Conservation (phyloP, 495 filamentous ascomycete species). For the Ascodesmis nigricans region DNA sequence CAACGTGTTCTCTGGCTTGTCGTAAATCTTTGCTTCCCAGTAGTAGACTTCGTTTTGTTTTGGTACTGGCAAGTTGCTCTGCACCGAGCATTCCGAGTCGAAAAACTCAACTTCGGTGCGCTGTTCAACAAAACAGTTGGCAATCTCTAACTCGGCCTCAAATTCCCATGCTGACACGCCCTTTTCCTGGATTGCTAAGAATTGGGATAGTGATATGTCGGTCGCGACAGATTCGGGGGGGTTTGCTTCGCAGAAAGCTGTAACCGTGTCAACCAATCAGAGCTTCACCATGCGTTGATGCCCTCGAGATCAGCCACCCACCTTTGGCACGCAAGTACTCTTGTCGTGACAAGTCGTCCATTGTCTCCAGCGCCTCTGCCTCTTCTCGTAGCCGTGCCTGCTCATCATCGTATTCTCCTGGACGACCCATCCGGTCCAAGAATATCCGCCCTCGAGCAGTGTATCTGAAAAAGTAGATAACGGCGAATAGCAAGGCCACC, state of each 20-base stretch:
- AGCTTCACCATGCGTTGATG: no score
- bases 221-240: constrained; percentile 88
- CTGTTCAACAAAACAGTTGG: constrained; percentile 93
- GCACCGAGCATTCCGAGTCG: constrained; percentile 88
- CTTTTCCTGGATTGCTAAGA: constrained; percentile 95
- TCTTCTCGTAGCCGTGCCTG: constrained; percentile 80
- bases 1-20: constrained; percentile 71
- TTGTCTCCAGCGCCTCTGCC: constrained; percentile 77
- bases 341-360: constrained; percentile 78
- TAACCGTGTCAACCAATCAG: no score
- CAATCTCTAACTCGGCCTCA: constrained; percentile 91
- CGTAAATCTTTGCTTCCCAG: constrained; percentile 97
- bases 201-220: constrained; percentile 93
- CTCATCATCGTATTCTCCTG: constrained; percentile 94
- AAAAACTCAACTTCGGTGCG: constrained; percentile 97
- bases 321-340: constrained; percentile 94
- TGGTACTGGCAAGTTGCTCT: constrained; percentile 86
- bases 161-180: constrained; percentile 98
- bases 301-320: constrained; percentile 27
- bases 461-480: constrained; percentile 88
- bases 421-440: constrained; percentile 76
- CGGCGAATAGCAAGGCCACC: constrained; percentile 53
- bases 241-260: constrained; percentile 85
- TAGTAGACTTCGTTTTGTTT: constrained; percentile 99
- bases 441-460: constrained; percentile 76